phyloP scores from a whole-genome alignment of 768 basidiomycete genomes.

The Hemileccinum rubropunctum region DNA sequence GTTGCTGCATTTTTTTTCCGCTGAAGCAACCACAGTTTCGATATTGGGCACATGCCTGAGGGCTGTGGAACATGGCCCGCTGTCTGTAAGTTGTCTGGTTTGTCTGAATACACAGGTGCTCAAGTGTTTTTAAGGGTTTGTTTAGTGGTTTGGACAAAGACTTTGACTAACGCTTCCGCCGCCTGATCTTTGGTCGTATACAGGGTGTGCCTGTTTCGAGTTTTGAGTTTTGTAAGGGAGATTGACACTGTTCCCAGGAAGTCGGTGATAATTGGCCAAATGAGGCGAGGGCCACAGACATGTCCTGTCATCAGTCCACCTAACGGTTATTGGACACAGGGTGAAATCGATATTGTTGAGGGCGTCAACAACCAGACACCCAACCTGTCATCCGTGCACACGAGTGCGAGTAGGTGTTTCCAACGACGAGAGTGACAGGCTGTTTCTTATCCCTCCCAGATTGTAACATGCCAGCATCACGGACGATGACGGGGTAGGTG shows the following conservation, averaged over 20 bases:
- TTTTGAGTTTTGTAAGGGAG: not conserved
- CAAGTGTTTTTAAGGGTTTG: slow-evolving; percentile 23
- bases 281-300: slow-evolving; percentile 5
- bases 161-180: not conserved
- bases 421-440: no score
- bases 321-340: slow-evolving; percentile 14
- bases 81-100: slow-evolving; percentile 25
- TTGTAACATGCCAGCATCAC: slow-evolving; percentile 30
- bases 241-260: slow-evolving; percentile 19
- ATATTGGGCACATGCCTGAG: slow-evolving; percentile 37
- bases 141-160: not conserved
- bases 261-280: slow-evolving; percentile 27
- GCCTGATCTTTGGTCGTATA: not conserved
- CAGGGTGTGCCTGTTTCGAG: slow-evolving; percentile 21
- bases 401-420: slow-evolving; percentile 14
- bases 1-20: not conserved
- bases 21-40: slow-evolving; percentile 23
- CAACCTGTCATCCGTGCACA: slow-evolving; percentile 33
- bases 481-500: slow-evolving; percentile 33
- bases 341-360: slow-evolving; percentile 34
- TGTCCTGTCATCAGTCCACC: no score
- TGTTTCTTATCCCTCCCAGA: slow-evolving; percentile 10
- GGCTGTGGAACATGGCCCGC: slow-evolving; percentile 42
- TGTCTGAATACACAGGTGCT: not conserved
- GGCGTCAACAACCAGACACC: slow-evolving; percentile 31